These are phyloP conservation scores for Globisporangium nagaii DNA, from an alignment of 352 stramenopile species.

Conservation along the genomic window DNA sequence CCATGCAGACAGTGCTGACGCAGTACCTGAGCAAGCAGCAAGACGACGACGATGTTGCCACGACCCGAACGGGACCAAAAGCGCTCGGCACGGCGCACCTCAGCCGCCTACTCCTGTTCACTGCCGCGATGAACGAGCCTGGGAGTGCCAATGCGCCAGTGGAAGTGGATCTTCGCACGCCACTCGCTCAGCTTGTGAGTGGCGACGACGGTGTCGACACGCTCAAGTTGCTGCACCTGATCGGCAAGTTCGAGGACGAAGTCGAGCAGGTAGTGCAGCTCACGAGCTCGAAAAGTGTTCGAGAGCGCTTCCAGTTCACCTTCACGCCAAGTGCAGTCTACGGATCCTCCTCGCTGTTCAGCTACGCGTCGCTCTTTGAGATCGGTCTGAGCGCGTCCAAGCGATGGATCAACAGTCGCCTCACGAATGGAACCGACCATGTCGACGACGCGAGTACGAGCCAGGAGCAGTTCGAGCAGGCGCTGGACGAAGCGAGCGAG, in stretches of 20 bases:
- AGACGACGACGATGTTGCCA: not conserved
- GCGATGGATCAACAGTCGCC: conserved; percentile 5
- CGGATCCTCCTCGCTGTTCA: conserved; percentile 16
- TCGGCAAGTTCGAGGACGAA: conserved; percentile 38
- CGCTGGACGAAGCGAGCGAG: not conserved
- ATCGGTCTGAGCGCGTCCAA: not conserved
- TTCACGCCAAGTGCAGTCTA: conserved; percentile 9
- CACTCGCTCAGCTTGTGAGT: conserved; percentile 1
- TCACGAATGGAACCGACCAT: not conserved
- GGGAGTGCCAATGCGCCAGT: not conserved
- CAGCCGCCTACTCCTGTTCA: conserved; percentile 41
- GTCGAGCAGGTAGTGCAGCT: conserved; percentile 10
- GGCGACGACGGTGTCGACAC: conserved; percentile 6
- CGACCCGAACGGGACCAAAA: not conserved
- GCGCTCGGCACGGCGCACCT: conserved; percentile 26
- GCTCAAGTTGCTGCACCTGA: conserved; percentile 25
- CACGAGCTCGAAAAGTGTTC: not conserved
- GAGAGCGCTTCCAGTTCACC: not conserved
- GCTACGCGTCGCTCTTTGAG: conserved; percentile 19
- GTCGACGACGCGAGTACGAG: not conserved
- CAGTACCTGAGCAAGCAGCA: conserved; percentile 8
- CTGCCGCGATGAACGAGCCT: conserved; percentile 15
- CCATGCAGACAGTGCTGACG: conserved; percentile 15
- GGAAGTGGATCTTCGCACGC: not conserved
- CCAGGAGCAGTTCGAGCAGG: not conserved